Evolutionary conservation across 768 basidiomycete species (phyloP).

Genomic region (Lactifluus volemus): DNA sequence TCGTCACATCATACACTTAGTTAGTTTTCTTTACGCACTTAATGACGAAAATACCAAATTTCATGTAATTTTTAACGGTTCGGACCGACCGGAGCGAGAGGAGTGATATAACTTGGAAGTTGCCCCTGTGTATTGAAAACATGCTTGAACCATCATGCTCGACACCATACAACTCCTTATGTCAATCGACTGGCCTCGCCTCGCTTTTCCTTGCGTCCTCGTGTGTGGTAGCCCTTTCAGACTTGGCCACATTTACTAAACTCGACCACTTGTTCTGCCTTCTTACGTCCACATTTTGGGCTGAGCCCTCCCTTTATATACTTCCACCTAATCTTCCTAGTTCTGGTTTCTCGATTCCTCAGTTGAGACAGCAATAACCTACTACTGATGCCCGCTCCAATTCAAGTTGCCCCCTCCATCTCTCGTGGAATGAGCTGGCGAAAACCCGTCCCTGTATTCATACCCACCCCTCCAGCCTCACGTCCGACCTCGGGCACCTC

Average conservation of each 20-base stretch:
- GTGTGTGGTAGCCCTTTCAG: constrained; percentile 6
- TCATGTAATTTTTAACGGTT: neutral
- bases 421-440: constrained; percentile 17
- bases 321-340: constrained; percentile 1
- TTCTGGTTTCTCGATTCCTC: constrained; percentile 6
- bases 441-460: constrained; percentile 18
- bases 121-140: neutral
- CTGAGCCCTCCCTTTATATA: constrained; percentile 8
- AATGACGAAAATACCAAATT: neutral
- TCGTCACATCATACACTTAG: constrained; percentile 3
- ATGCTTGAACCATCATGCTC: neutral
- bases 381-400: neutral
- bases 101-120: too few species aligned
- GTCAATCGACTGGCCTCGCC: neutral
- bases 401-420: constrained; percentile 13
- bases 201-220: constrained; percentile 8
- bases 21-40: neutral
- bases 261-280: constrained; percentile 3
- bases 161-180: neutral
- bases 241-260: constrained; percentile 9
- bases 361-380: constrained; percentile 10
- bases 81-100: neutral
- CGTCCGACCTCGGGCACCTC: constrained; percentile 16
- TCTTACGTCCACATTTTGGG: constrained; percentile 9
- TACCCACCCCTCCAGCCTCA: constrained; percentile 16